Conservation (phyloP, 768 basidiomycete genomes). For the Sarcomyxa edulis region DNA sequence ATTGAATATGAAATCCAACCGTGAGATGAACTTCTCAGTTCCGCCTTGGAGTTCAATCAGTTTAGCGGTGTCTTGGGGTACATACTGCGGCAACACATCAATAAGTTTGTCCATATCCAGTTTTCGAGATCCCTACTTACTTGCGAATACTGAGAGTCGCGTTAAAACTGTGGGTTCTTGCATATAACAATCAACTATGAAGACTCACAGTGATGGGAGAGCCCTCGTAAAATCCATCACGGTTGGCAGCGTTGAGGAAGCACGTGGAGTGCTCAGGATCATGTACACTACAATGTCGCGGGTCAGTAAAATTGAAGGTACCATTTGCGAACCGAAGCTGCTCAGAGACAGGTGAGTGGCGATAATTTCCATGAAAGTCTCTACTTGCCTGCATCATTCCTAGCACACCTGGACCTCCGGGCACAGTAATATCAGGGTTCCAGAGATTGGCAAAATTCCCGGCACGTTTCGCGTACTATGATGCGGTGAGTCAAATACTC, state of each 20-base stretch:
- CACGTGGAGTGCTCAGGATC: slow-evolving; percentile 55
- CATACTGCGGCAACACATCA: slow-evolving; percentile 34
- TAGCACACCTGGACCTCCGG: slow-evolving; percentile 36
- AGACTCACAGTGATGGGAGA: slow-evolving; percentile 49
- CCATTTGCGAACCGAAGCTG: slow-evolving; percentile 54
- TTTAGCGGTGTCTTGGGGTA: slow-evolving; percentile 60
- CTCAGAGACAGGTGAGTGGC: slow-evolving; percentile 2
- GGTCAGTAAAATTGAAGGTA: slow-evolving; percentile 60
- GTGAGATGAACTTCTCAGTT: slow-evolving; percentile 41
- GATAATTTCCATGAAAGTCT: slow-evolving; percentile 1
- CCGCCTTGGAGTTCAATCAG: slow-evolving; percentile 61
- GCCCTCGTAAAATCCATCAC: slow-evolving; percentile 63
- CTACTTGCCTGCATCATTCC: slow-evolving; percentile 57
- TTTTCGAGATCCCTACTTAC: slow-evolving; percentile 23
- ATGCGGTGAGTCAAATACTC: background rate
- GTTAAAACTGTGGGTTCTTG: background rate
- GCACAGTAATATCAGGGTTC: slow-evolving; percentile 52
- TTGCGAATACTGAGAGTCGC: slow-evolving; percentile 45
- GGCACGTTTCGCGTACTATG: slow-evolving; percentile 51
- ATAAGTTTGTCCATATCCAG: background rate
- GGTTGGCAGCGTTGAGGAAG: slow-evolving; percentile 48
- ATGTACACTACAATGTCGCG: slow-evolving; percentile 60
- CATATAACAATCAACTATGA: too few species aligned
- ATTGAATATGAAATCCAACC: slow-evolving; percentile 55
- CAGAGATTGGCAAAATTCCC: slow-evolving; percentile 55